Evolutionary conservation across 228 moss, liverwort and hornwort genomes (phyloP).

Genomic region (Sphagnum fallax): DNA sequence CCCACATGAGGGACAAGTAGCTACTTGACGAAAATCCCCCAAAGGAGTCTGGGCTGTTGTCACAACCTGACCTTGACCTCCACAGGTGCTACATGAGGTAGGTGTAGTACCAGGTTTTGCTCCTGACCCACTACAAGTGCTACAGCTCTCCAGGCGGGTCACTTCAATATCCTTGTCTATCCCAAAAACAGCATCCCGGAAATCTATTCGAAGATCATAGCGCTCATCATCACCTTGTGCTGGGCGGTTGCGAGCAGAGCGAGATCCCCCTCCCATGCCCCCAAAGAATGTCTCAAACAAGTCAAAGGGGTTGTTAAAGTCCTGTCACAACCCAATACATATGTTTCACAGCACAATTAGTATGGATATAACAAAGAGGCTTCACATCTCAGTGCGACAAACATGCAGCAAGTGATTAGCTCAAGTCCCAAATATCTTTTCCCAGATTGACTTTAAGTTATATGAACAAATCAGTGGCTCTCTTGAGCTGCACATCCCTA

Average conservation of each 20-base stretch:
- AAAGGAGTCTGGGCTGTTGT: conserved; percentile 95
- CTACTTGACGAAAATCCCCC: conserved; percentile 78
- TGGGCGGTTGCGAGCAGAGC: conserved; percentile 68
- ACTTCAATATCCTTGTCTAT: conserved; percentile 93
- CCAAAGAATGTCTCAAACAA: conserved; percentile 99
- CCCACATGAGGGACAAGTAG: conserved; percentile 88
- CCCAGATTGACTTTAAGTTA: too few relatives aligned
- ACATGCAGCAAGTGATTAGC: too few relatives aligned
- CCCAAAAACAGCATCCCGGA: conserved; percentile 87
- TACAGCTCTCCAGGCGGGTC: conserved; percentile 84
- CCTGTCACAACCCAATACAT: conserved; percentile 34
- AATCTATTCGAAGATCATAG: conserved; percentile 79
- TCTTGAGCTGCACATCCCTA: too few relatives aligned
- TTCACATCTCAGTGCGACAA: too few relatives aligned
- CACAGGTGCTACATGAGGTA: conserved; percentile 76
- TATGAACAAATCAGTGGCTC: too few relatives aligned
- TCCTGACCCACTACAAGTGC: conserved; percentile 84
- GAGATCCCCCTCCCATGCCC: conserved; percentile 74
- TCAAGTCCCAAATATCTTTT: too few relatives aligned
- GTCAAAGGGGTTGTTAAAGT: conserved; percentile 95
- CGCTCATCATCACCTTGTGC: conserved; percentile 98
- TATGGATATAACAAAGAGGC: too few relatives aligned
- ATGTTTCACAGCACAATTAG: not conserved
- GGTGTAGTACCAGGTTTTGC: conserved; percentile 91
- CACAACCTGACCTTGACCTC: conserved; percentile 96